Evolutionary conservation across 139 green algal genomes (phyloP).

Genomic region (Chlamydomonas urium): DNA sequence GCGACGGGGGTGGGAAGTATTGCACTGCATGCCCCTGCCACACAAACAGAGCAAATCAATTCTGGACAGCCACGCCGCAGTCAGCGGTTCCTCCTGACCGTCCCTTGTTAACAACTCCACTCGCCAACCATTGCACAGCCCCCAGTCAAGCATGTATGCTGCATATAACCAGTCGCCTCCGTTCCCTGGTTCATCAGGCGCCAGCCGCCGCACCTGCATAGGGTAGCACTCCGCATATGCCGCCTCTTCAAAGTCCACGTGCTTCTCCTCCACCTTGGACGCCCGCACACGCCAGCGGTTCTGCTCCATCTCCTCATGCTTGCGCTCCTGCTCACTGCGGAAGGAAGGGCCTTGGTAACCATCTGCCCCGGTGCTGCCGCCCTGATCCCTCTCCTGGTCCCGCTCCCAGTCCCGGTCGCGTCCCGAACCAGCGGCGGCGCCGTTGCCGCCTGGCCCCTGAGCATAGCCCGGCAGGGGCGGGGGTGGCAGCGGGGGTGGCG

Average conservation of each 20-base stretch:
- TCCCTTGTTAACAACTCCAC: too few species aligned
- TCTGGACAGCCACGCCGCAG: too few species aligned
- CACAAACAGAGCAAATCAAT: too few species aligned
- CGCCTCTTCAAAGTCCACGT: conserved; percentile 42
- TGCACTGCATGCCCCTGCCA: too few species aligned
- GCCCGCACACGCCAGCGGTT: conserved; percentile 24
- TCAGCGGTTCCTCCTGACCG: too few species aligned
- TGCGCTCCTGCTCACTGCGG: conserved; percentile 5
- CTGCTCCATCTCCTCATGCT: conserved; percentile 10
- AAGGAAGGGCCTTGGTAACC: conserved; percentile 1
- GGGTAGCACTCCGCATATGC: conserved; percentile 65
- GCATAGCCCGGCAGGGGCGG: conserved; percentile 3
- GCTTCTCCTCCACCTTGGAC: conserved; percentile 13
- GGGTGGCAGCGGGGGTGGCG: conserved; percentile 11
- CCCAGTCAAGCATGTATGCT: too few species aligned
- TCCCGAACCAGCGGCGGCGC: not conserved
- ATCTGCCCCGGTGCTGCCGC: not conserved
- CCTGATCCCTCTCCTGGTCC: conserved; percentile 7
- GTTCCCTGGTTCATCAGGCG: too few species aligned
- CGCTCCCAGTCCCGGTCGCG: too few species aligned
- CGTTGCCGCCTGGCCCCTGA: not conserved
- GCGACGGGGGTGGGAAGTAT: too few species aligned
- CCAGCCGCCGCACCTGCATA: conserved; percentile 19
- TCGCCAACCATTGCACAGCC: too few species aligned
- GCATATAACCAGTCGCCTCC: too few species aligned